Evolutionary conservation across 371 early-diverging fungal genomes (phyloP).

Genomic region (Choanephora cucurbitarum): DNA sequence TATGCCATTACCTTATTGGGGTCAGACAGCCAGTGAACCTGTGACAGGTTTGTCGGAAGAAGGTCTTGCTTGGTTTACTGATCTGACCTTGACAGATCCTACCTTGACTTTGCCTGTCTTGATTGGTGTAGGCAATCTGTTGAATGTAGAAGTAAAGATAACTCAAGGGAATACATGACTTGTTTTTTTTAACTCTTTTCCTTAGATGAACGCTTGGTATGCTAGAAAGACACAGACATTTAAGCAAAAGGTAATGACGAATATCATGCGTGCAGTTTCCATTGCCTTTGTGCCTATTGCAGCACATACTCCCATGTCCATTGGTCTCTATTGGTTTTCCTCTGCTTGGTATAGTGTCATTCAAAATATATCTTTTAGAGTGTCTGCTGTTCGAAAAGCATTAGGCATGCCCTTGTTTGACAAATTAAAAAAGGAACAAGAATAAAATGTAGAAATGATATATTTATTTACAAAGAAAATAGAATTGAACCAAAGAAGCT

Average conservation of each 20-base stretch:
- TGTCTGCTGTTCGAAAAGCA: slow-evolving; percentile 34
- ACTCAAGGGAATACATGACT: not conserved
- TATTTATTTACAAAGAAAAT: not conserved
- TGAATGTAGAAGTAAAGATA: slow-evolving; percentile 70
- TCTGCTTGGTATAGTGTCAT: slow-evolving; percentile 63
- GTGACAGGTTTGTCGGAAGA: slow-evolving; percentile 60
- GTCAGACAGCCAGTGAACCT: slow-evolving; percentile 34
- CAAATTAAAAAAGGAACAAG: not conserved
- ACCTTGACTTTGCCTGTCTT: slow-evolving; percentile 72
- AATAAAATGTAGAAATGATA: not conserved
- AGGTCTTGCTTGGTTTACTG: slow-evolving; percentile 69
- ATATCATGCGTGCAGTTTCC: slow-evolving; percentile 59
- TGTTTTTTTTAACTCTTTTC: not conserved
- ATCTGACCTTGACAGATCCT: slow-evolving; percentile 71
- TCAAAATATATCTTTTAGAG: slow-evolving; percentile 59
- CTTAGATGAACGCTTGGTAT: slow-evolving; percentile 55
- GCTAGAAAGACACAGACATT: slow-evolving; percentile 44
- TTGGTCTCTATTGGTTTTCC: slow-evolving; percentile 66
- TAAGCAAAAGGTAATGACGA: slow-evolving; percentile 50
- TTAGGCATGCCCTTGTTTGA: slow-evolving; percentile 25
- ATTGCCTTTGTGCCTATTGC: slow-evolving; percentile 71
- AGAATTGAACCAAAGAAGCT: not conserved
- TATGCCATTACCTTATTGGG: slow-evolving; percentile 60
- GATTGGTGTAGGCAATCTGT: slow-evolving; percentile 66
- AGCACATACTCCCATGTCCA: slow-evolving; percentile 69